Conservation (phyloP, 768 basidiomycete species). For the Mycena amicta region DNA sequence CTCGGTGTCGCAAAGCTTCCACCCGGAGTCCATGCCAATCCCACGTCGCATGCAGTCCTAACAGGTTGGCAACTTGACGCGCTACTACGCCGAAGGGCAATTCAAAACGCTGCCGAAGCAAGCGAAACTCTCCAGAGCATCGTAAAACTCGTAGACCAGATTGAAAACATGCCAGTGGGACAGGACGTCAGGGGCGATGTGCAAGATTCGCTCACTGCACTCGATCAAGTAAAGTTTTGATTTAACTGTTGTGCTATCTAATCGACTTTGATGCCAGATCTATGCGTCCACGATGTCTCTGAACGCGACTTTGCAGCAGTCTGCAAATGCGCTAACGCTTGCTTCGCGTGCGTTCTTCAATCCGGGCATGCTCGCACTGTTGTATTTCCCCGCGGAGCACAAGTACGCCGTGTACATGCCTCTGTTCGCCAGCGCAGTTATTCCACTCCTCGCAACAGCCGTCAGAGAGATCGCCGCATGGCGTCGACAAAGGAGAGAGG, state of each 20-base stretch:
- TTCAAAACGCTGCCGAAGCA: constrained; percentile 68
- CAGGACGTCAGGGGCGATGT: constrained; percentile 76
- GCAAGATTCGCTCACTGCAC: constrained; percentile 63
- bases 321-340: constrained; percentile 61
- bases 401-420: constrained; percentile 97
- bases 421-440: constrained; percentile 86
- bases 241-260: neutral
- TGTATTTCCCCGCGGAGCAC: constrained; percentile 98
- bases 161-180: constrained; percentile 91
- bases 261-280: neutral
- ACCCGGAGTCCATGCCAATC: constrained; percentile 33
- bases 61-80: constrained; percentile 84
- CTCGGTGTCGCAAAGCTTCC: constrained; percentile 77
- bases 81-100: constrained; percentile 66
- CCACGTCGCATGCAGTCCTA: constrained; percentile 34
- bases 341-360: constrained; percentile 93
- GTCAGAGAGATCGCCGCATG: constrained; percentile 73
- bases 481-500: constrained; percentile 38
- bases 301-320: constrained; percentile 52
- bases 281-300: constrained; percentile 2
- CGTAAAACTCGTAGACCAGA: constrained; percentile 79
- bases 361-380: constrained; percentile 91
- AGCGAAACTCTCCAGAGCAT: constrained; percentile 83
- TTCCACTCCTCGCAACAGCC: constrained; percentile 78
- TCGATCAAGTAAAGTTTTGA: constrained; percentile 64